Evolutionary conservation across 805 yeast genomes (phyloP), one percentile per base, ranked within the genome.

Genomic region (Lipomyces kockii): DNA sequence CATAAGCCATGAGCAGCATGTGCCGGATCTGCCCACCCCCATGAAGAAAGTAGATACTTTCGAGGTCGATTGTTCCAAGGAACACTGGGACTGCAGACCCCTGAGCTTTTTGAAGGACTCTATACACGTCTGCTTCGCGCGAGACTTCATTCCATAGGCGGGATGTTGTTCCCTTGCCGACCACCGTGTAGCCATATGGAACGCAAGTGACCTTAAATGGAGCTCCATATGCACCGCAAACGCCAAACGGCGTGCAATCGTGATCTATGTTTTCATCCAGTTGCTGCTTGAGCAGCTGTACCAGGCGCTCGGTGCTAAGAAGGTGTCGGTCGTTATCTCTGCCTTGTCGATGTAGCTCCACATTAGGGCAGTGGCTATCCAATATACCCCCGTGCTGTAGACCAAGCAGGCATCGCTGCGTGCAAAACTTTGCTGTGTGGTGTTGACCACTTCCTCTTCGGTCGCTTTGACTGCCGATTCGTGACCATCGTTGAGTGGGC

Each of bases 141-240:
- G 27, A 25, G 27, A 25, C 27, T 25, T 25, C 27, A 25, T 25
- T 25, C 27, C 27, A 25, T 25, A 1, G 27, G 27, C 27, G 27
- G 27, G 27, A 25, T 25, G 56, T 53, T 29, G 56, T 27, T 29
- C 56, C 56, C 34, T 53, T 53, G 17, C 56, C 56, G 2, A 53
- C 34, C 56, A 53, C 56, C 29, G 56, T 53, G 34, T 53, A 53
- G 34, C 56, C 56, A 53, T 53, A 53, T 53, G 29, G 11, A 25
- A 29, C 56, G 34, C 56, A 53, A 17, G 56, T 53, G n/a, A 53
- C n/a, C 34, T 53, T 53, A 53, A 53, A 53, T 29, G 34, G 56
- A 27, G 34, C 34, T 0, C 56, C 56, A 29, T 53, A 53, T 53
- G 34, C 29, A 14, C 56, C 56, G 34, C 29, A 53, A 53, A 1